A percentile compares a stretch with the other conserved stretches of the same genome.
These are phyloP conservation scores for Hylodesmum podocarpum DNA, from an alignment of 306 rosid species.

Conservation along the genomic window DNA sequence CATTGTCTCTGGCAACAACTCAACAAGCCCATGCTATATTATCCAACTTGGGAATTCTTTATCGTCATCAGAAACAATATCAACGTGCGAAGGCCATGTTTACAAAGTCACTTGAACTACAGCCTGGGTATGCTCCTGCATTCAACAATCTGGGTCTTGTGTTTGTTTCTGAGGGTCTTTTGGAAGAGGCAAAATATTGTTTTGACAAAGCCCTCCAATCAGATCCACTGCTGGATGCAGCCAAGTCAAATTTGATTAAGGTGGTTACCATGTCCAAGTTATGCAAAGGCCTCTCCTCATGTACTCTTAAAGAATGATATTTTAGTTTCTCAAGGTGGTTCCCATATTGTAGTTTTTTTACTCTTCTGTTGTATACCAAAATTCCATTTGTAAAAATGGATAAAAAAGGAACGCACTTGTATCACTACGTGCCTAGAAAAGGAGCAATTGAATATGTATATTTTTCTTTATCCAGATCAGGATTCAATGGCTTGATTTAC, in stretches of 20 bases:
- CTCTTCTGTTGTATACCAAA: neutral
- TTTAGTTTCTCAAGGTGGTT: slow-evolving; percentile 9
- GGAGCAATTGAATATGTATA: slow-evolving; percentile 15
- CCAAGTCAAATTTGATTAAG: slow-evolving; percentile 81
- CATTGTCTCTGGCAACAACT: slow-evolving; percentile 65
- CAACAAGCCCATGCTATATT: slow-evolving; percentile 65
- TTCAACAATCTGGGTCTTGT: slow-evolving; percentile 90
- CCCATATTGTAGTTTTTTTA: slow-evolving; percentile 7
- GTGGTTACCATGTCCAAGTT: slow-evolving; percentile 57
- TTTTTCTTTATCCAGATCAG: slow-evolving; percentile 3
- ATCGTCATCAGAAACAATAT: slow-evolving; percentile 80
- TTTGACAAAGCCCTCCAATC: slow-evolving; percentile 79
- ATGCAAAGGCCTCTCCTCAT: slow-evolving; percentile 45
- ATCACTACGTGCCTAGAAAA: slow-evolving; percentile 13
- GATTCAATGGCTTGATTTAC: no score
- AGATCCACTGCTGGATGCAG: slow-evolving; percentile 85
- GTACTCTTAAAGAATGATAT: slow-evolving; percentile 39
- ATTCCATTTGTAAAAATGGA: slow-evolving; percentile 11
- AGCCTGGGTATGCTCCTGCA: slow-evolving; percentile 93
- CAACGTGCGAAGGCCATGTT: slow-evolving; percentile 92
- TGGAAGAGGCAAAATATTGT: slow-evolving; percentile 90
- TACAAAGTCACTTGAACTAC: slow-evolving; percentile 80
- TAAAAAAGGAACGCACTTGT: slow-evolving; percentile 26
- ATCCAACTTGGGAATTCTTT: slow-evolving; percentile 88
- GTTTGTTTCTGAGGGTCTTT: slow-evolving; percentile 83